These are phyloP conservation scores for Aspergillus ostianus DNA, from an alignment of 495 filamentous ascomycete genomes.

Conservation along the genomic window DNA sequence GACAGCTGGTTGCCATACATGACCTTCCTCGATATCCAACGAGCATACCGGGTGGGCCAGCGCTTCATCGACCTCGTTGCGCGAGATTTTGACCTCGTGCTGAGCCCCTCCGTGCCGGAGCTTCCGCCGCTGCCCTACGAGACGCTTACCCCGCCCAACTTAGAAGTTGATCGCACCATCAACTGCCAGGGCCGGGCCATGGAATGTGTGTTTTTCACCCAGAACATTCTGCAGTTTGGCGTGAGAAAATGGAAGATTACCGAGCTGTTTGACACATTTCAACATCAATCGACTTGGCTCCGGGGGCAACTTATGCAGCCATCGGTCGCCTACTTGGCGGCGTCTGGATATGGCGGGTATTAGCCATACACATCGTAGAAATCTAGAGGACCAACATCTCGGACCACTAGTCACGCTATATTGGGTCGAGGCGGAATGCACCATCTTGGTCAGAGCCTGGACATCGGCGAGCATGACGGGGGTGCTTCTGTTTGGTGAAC, in stretches of 20 bases:
- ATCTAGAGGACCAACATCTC: not conserved
- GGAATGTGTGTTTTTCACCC: conserved; percentile 33
- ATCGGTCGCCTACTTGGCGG: conserved; percentile 15
- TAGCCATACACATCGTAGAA: not conserved
- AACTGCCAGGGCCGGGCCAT: conserved; percentile 36
- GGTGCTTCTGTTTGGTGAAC: too few relatives aligned
- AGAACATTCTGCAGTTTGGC: conserved; percentile 34
- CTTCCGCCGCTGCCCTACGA: conserved; percentile 35
- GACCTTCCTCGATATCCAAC: conserved; percentile 41
- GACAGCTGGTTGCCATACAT: conserved; percentile 31
- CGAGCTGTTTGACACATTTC: conserved; percentile 31
- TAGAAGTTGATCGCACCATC: conserved; percentile 37
- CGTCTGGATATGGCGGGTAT: conserved; percentile 13
- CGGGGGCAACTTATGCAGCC: conserved; percentile 15
- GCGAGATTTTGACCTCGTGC: conserved; percentile 34
- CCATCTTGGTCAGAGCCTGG: not conserved
- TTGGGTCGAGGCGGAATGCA: not conserved
- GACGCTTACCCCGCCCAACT: conserved; percentile 34
- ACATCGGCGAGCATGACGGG: too few relatives aligned
- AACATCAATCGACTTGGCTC: conserved; percentile 18
- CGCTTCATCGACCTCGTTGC: conserved; percentile 33
- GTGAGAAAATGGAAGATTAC: conserved; percentile 36
- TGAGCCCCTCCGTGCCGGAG: conserved; percentile 32
- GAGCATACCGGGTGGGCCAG: conserved; percentile 36
- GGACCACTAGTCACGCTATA: too few relatives aligned